phyloP scores from a whole-genome alignment of 2,329 filamentous ascomycete species.

The Dichotomopilus funicola region DNA sequence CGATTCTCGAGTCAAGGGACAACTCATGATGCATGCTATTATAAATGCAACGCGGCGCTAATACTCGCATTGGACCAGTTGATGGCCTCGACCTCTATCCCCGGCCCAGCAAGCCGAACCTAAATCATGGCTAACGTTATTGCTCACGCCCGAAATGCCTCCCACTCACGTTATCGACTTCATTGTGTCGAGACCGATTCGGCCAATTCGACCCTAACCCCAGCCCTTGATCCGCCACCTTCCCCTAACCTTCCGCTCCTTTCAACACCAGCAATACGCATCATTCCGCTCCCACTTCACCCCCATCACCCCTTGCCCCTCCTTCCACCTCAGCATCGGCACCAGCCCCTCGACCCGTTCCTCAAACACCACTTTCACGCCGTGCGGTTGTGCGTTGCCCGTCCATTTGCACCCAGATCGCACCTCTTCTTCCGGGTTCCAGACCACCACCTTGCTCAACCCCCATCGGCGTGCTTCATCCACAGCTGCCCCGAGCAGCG shows the following conservation, averaged over 20 bases:
- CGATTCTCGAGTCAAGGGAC: too few relatives aligned
- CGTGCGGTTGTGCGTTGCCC: slow-evolving; percentile 34
- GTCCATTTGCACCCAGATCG: slow-evolving; percentile 26
- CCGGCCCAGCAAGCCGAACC: too few relatives aligned
- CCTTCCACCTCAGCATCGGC: slow-evolving; percentile 33
- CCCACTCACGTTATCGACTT: too few relatives aligned
- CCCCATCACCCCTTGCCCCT: slow-evolving; percentile 21
- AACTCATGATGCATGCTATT: too few relatives aligned
- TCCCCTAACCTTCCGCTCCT: neutral
- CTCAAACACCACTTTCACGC: slow-evolving; percentile 26
- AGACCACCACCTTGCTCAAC: slow-evolving; percentile 30
- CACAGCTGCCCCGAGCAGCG: slow-evolving; percentile 30
- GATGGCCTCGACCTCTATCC: too few relatives aligned
- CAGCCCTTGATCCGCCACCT: neutral
- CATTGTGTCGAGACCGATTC: too few relatives aligned
- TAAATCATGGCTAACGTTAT: too few relatives aligned
- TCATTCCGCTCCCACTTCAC: slow-evolving; percentile 29
- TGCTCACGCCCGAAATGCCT: too few relatives aligned
- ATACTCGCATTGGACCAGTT: too few relatives aligned
- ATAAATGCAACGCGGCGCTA: too few relatives aligned
- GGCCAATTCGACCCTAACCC: neutral
- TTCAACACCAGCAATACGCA: slow-evolving; percentile 28
- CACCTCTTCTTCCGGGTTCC: slow-evolving; percentile 32
- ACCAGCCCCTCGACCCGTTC: slow-evolving; percentile 29
- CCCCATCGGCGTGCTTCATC: slow-evolving; percentile 29